Percentiles rank a stretch among this genome's conserved stretches.
Conservation (phyloP, 1,284 basidiomycete species). For the Ustilago shanxiensis region DNA sequence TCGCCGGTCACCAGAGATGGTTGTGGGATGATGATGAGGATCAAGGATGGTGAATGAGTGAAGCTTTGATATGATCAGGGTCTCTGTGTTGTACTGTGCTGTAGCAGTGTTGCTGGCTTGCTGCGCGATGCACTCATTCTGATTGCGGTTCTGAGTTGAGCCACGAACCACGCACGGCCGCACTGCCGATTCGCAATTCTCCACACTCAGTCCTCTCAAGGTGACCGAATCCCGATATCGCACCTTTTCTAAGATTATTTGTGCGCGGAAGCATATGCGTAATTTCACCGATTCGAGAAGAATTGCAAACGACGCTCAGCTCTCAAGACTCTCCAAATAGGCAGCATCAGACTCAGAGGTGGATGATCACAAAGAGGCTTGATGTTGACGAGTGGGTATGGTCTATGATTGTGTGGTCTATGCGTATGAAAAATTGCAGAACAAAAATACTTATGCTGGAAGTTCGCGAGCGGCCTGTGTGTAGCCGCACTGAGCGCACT, state of each 20-base stretch:
- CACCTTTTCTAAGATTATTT: too few relatives aligned
- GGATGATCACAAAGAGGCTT: background rate
- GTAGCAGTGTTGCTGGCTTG: background rate
- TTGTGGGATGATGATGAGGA: background rate
- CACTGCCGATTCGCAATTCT: constrained; percentile 2
- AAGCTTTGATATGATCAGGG: background rate
- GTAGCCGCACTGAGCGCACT: constrained; percentile 52
- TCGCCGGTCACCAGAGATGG: background rate
- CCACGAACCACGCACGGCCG: constrained; percentile 24
- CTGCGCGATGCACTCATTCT: background rate
- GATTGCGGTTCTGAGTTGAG: constrained; percentile 12
- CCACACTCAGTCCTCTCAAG: constrained; percentile 7
- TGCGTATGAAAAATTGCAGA: background rate
- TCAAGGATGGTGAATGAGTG: background rate
- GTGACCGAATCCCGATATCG: constrained; percentile 20
- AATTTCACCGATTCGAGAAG: too few relatives aligned
- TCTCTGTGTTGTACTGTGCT: too few relatives aligned
- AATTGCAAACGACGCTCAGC: background rate
- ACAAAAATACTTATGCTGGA: constrained; percentile 25
- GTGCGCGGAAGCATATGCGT: background rate
- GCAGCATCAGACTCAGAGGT: background rate
- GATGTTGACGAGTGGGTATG: constrained; percentile 5
- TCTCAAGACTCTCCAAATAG: background rate
- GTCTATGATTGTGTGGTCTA: background rate
- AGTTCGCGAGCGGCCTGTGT: constrained; percentile 39